A percentile compares a stretch with the other conserved stretches of the same genome.
Conservation (phyloP, 257 asterid species). For the Solanum chmielewskii region DNA sequence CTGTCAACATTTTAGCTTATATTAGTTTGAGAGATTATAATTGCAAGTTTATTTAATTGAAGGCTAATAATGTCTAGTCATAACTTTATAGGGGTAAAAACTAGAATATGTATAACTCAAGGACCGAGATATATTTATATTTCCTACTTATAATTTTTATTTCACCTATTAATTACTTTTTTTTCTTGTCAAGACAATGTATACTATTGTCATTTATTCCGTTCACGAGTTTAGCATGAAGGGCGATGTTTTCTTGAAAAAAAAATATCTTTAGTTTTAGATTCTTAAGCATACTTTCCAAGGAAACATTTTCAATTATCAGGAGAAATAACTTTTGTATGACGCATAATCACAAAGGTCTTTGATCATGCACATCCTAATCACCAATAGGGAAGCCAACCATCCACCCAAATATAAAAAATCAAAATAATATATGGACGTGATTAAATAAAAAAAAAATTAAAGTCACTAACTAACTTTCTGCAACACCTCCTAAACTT, state of each 20-base stretch:
- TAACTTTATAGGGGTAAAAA: not conserved
- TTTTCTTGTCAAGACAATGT: not conserved
- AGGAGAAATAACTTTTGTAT: not conserved
- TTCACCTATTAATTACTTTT: not conserved
- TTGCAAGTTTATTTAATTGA: too few relatives aligned
- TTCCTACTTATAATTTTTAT: not conserved
- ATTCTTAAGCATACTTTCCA: not conserved
- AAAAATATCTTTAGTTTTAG: not conserved
- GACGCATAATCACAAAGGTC: not conserved
- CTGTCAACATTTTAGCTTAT: too few relatives aligned
- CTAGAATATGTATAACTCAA: not conserved
- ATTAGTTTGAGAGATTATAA: too few relatives aligned
- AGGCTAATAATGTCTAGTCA: not conserved
- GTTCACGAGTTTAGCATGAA: not conserved
- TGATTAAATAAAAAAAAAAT: not conserved
- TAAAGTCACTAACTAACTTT: not conserved
- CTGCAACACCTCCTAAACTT: not conserved
- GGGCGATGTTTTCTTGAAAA: not conserved
- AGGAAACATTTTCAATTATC: not conserved
- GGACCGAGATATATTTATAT: not conserved
- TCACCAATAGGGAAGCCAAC: not conserved
- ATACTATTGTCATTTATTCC: not conserved
- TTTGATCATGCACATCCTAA: not conserved
- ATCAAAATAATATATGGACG: not conserved
- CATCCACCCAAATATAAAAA: not conserved